These are phyloP conservation scores for Irpex rosettiformis DNA, from an alignment of 1,284 basidiomycete species.

Conservation along the genomic window DNA sequence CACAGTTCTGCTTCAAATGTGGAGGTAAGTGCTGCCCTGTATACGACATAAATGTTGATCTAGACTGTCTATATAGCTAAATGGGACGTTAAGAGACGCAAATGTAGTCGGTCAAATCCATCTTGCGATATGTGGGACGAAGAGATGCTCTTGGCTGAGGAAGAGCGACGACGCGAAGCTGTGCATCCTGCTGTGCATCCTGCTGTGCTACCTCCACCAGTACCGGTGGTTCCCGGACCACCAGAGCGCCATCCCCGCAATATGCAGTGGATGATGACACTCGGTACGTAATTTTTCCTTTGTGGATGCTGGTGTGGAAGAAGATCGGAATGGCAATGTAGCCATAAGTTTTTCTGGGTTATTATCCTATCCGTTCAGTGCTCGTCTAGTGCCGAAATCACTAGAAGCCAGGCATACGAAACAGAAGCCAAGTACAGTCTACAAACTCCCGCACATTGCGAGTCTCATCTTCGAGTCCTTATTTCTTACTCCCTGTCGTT, in stretches of 20 bases:
- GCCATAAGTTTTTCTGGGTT: too few species aligned
- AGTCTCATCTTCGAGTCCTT: not conserved
- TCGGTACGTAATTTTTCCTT: conserved; percentile 24
- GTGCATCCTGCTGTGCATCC: not conserved
- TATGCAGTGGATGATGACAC: conserved; percentile 14
- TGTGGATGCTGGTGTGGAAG: too few species aligned
- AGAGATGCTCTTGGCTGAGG: conserved; percentile 34
- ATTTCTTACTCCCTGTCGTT: not conserved
- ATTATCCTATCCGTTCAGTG: too few species aligned
- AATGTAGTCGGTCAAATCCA: conserved; percentile 20
- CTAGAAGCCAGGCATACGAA: not conserved
- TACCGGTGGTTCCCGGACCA: not conserved
- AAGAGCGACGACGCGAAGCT: conserved; percentile 28
- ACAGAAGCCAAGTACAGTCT: too few species aligned
- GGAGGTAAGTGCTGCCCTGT: conserved; percentile 28
- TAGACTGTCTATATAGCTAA: conserved; percentile 20
- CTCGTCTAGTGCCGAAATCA: too few species aligned
- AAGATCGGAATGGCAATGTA: too few species aligned
- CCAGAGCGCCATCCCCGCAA: conserved; percentile 3
- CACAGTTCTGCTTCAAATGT: conserved; percentile 35
- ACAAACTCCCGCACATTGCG: not conserved
- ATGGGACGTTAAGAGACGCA: conserved; percentile 22
- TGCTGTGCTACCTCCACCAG: not conserved
- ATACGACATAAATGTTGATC: not conserved
- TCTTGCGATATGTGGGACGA: conserved; percentile 38